Conservation (phyloP, 768 basidiomycete species). For the Panaeolus cyanescens region DNA sequence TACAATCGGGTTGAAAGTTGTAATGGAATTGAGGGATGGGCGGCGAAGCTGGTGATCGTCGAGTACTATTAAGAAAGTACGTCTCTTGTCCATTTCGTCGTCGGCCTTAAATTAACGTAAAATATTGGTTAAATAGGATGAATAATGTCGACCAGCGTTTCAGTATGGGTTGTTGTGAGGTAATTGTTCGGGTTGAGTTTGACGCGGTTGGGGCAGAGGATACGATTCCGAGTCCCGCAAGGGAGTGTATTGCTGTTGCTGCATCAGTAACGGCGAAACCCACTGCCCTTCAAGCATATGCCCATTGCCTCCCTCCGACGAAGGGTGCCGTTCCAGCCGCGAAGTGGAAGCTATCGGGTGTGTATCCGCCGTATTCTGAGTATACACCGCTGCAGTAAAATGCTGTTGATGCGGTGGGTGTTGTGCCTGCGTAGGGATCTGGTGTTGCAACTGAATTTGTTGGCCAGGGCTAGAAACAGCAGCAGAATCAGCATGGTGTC, state of each 20-base stretch:
- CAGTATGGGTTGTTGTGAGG: background rate
- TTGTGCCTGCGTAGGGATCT: background rate
- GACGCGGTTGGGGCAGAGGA: background rate
- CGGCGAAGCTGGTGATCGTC: too few relatives aligned
- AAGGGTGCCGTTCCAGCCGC: background rate
- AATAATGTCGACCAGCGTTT: background rate
- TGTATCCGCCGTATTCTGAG: background rate
- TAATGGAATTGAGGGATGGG: too few relatives aligned
- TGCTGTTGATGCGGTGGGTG: background rate
- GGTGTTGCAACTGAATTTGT: background rate
- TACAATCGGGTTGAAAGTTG: too few relatives aligned
- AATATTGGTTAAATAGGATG: background rate
- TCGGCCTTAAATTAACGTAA: background rate
- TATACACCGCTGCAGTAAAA: background rate
- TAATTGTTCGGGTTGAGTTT: background rate
- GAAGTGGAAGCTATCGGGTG: background rate
- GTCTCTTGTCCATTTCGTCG: background rate
- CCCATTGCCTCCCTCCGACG: slow-evolving; percentile 10
- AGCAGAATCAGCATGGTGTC: background rate
- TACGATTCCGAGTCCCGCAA: background rate
- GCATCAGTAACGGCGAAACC: background rate
- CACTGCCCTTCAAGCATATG: slow-evolving; percentile 3
- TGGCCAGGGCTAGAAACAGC: slow-evolving; percentile 2
- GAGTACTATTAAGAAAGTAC: background rate
- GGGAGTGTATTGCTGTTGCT: background rate